phyloP scores from a whole-genome alignment of 345 rosid species.

The Psidium friedrichsthalianum region DNA sequence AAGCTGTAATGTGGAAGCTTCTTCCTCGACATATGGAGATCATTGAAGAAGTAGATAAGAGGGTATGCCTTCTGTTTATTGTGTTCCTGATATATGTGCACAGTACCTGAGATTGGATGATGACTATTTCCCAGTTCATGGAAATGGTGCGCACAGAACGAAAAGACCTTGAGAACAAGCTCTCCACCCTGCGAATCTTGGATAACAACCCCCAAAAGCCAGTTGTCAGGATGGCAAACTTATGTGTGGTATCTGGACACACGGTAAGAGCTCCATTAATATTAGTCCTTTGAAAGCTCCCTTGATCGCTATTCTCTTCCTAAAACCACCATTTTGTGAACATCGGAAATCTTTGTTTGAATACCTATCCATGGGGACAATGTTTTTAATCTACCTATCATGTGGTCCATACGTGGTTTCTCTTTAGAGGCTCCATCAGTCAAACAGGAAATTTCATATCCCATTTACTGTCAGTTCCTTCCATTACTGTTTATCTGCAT shows the following conservation, averaged over 20 bases:
- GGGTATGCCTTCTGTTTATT: slow-evolving; percentile 32
- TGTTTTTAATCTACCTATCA: background rate
- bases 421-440: background rate
- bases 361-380: background rate
- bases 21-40: slow-evolving; percentile 99
- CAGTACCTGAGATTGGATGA: background rate
- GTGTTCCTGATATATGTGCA: background rate
- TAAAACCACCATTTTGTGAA: background rate
- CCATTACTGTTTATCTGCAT: background rate
- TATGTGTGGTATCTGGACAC: slow-evolving; percentile 85
- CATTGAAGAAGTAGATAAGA: slow-evolving; percentile 81
- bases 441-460: background rate
- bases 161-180: slow-evolving; percentile 70
- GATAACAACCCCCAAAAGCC: slow-evolving; percentile 84
- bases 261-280: slow-evolving; percentile 35
- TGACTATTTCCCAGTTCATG: slow-evolving; percentile 38
- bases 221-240: slow-evolving; percentile 94
- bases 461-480: background rate
- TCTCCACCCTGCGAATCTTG: slow-evolving; percentile 64
- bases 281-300: background rate
- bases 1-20: slow-evolving; percentile 85
- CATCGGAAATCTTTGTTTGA: background rate
- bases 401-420: background rate
- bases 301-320: background rate
- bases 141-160: slow-evolving; percentile 36